A percentile compares a stretch with the other conserved stretches of the same genome.
These are phyloP conservation scores for Parvularia atlantis DNA, from an alignment of 78 protist species.

Conservation along the genomic window DNA sequence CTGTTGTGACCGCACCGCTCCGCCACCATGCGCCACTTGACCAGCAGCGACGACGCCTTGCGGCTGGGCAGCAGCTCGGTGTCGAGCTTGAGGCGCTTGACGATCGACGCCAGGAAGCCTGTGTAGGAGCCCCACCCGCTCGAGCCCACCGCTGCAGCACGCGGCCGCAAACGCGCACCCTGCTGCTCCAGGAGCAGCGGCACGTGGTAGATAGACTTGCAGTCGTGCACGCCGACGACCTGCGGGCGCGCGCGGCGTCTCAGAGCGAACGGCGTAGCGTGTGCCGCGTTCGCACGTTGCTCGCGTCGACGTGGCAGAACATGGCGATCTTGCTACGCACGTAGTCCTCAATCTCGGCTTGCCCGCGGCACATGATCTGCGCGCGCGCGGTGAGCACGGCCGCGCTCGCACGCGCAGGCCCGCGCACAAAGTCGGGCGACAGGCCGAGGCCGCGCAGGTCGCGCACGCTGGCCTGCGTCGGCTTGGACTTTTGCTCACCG, in stretches of 20 bases:
- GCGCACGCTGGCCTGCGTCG: conserved; percentile 87
- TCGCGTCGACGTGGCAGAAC: conserved; percentile 80
- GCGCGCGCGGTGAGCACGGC: no score
- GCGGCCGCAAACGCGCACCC: no score
- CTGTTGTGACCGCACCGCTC: no score
- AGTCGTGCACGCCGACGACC: conserved; percentile 77
- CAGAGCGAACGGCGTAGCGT: no score
- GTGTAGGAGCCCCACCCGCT: neutral
- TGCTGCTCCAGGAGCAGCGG: conserved; percentile 62
- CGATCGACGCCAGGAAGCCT: neutral
- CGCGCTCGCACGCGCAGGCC: neutral
- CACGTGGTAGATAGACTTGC: conserved; percentile 75
- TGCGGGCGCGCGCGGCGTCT: no score
- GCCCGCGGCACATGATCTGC: conserved; percentile 70
- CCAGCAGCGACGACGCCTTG: neutral
- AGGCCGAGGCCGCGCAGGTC: conserved; percentile 83
- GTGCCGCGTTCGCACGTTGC: conserved; percentile 1
- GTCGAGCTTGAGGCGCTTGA: neutral
- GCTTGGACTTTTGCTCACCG: conserved; percentile 96
- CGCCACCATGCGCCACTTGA: conserved; percentile 12
- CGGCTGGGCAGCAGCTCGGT: neutral
- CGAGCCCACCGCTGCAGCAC: no score
- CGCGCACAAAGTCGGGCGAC: conserved; percentile 70
- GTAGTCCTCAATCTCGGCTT: conserved; percentile 37
- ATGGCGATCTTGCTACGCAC: conserved; percentile 59